Base-by-base conservation (phyloP, 345 rosid genomes). In the Salix caprea region DNA sequence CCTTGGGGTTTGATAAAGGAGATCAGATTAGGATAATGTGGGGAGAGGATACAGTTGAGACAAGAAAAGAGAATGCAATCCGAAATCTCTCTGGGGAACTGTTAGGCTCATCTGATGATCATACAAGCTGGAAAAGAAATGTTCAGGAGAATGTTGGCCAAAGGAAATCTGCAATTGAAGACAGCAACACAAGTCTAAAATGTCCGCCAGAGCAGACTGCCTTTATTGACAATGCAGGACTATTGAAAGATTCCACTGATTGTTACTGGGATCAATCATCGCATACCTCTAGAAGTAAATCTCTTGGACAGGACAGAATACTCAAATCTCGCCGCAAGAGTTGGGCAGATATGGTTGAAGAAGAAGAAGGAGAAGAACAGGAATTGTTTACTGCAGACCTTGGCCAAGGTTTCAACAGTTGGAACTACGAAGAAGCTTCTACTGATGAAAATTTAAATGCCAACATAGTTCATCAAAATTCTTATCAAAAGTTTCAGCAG, bases 291-390 rank as follows among this genome's bases (percentile, higher is more conserved):
- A 30, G 52, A 26, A 6, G 74, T 24, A 21, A 26, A 0, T 24
- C 28, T 42, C 37, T 54, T 1, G 76, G 62, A 23, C 21, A 34
- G 56, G 16, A 28, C 11, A 70, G n/a, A 9, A 26, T 8, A 32
- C n/a, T 10, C 2, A 71, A 50, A 34, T 39, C 48, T 18, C 40
- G 36, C 19, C 11, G 24, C 78, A 91, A 88, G 84, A 92, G 92
- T 65, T 92, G 96, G 98, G 98, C 93, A 16, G 98, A 91, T 72
- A 86, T 90, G n/a, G 96, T 76, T 6, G 97, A 90, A 81, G 97
- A 92, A 77, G 94, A 89, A 66, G 95, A 66, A 79, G 46, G 65
- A 69, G 24, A 69, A 23, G 67, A 69, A 9, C 69, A 54, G n/a
- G 52, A 14, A 46, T 14, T 46, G 52, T 4, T 46, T 46, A 46